A percentile compares a stretch with the other conserved stretches of the same genome.
These are phyloP conservation scores for Talaromyces marneffei DNA, from an alignment of 2,329 filamentous ascomycete genomes.

Conservation along the genomic window DNA sequence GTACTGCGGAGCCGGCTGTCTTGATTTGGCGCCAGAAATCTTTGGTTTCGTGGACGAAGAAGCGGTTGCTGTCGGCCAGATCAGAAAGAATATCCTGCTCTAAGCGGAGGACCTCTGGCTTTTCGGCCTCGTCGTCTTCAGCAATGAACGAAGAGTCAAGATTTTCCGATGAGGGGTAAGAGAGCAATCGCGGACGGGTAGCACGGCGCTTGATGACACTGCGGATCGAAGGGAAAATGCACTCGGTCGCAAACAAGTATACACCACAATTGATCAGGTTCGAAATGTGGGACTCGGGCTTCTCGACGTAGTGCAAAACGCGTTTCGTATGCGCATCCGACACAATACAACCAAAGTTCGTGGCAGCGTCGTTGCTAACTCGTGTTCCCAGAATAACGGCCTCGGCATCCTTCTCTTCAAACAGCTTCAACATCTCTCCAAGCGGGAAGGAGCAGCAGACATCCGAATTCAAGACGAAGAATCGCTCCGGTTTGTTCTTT, in stretches of 20 bases:
- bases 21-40: slow-evolving; percentile 99
- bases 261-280: slow-evolving; percentile 99
- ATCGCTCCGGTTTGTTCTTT: slow-evolving; percentile 87
- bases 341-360: slow-evolving; percentile 97
- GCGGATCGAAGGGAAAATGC: slow-evolving; percentile 92
- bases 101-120: slow-evolving; percentile 82
- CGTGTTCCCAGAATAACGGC: slow-evolving; percentile 92
- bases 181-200: slow-evolving; percentile 81
- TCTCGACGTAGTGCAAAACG: slow-evolving; percentile 98
- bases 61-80: slow-evolving; percentile 93
- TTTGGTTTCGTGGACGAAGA: slow-evolving; percentile 97
- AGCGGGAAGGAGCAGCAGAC: slow-evolving; percentile 98
- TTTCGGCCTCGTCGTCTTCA: slow-evolving; percentile 66
- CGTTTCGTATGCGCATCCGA: slow-evolving; percentile 89
- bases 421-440: slow-evolving; percentile 89
- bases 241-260: slow-evolving; percentile 92
- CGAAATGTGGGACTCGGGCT: slow-evolving; percentile 94
- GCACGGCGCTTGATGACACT: slow-evolving; percentile 92
- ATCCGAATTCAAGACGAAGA: slow-evolving; percentile 97
- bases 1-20: slow-evolving; percentile 93
- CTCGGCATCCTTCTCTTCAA: slow-evolving; percentile 91
- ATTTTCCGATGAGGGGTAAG: slow-evolving; percentile 95
- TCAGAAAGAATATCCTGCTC: slow-evolving; percentile 97
- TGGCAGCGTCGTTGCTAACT: slow-evolving; percentile 82
- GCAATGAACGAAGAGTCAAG: slow-evolving; percentile 64